Base-by-base conservation (phyloP, 495 filamentous ascomycete species). In the Lophiotrema nucula region DNA sequence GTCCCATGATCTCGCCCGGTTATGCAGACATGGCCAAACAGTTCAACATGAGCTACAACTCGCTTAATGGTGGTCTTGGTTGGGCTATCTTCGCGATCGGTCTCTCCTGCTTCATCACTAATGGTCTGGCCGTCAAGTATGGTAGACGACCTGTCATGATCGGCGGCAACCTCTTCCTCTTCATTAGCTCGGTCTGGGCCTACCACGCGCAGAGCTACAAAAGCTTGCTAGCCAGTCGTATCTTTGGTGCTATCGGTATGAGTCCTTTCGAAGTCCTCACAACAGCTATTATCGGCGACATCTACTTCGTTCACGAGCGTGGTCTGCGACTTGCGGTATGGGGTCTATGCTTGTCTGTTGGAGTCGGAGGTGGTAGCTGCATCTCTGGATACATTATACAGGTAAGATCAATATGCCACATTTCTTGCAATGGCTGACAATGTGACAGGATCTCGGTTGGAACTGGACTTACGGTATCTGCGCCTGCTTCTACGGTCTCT, bases 291-390 rank as follows among this genome's bases (percentile, higher is more conserved):
- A 61, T 61, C 47, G 58, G 43, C 2, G 58, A 61, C 27, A 61
- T 61, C 2, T 61, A 61, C 37, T 71, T 64, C 48, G 60, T 71
- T 1, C 69, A 71, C 44, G 67, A 71, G 48, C 51, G 69, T 11
- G 69, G 69, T 53, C 53, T 63, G 60, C 63, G 47, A 24, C 64
- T 24, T 46, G 67, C 42, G 47, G 61, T 48, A 47, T 77, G 46
- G 75, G 74, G 67, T 3, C 62, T 69, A n/a, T 76, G 76, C 45
- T 62, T 77, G 10, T 69, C 73, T 0, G 67, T 69, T 5, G 73
- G 73, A 4, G 75, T 77, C 42, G 73, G 74, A 72, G 53, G 58
- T 11, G 58, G 58, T 1, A 62, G 66, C 24, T 54, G 49, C 21
- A 61, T 61, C 18, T 45, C 35, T 12, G 58, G 59, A 47, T 62